Conservation (phyloP, 2,329 filamentous ascomycete genomes). For the Sporothrix mexicana region DNA sequence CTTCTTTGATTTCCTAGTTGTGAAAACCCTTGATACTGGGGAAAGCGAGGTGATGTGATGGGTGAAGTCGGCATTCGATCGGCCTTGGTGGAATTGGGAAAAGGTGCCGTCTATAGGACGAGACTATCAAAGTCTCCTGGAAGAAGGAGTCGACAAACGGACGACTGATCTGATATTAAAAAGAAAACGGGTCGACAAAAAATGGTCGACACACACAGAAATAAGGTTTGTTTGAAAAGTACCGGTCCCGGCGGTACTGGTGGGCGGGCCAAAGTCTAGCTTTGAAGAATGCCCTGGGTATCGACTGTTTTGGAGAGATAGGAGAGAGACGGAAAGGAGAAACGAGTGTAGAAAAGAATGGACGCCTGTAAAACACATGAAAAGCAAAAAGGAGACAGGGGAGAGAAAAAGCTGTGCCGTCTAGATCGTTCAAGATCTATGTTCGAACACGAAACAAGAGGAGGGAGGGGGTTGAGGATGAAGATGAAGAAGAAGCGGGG, state of each 20-base stretch:
- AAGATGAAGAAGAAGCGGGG: background rate
- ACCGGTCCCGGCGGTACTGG: constrained; percentile 24
- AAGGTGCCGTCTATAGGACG: background rate
- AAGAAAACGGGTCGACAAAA: background rate
- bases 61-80: constrained; percentile 34
- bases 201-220: background rate
- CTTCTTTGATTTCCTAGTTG: constrained; percentile 33
- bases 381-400: constrained; percentile 1
- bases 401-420: background rate
- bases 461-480: background rate
- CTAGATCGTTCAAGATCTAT: background rate
- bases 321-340: background rate
- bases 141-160: background rate
- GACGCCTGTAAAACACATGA: background rate
- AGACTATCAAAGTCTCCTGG: constrained; percentile 32
- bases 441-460: constrained; percentile 18
- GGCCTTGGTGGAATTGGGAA: background rate
- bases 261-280: constrained; percentile 30
- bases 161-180: background rate
- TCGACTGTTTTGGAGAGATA: background rate
- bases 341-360: background rate
- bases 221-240: constrained; percentile 3
- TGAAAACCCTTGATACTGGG: constrained; percentile 39
- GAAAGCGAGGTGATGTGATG: constrained; percentile 38
- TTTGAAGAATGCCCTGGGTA: constrained; percentile 24